Evolutionary conservation across 768 basidiomycete species (phyloP).

Genomic region (Kwoniella sp.): DNA sequence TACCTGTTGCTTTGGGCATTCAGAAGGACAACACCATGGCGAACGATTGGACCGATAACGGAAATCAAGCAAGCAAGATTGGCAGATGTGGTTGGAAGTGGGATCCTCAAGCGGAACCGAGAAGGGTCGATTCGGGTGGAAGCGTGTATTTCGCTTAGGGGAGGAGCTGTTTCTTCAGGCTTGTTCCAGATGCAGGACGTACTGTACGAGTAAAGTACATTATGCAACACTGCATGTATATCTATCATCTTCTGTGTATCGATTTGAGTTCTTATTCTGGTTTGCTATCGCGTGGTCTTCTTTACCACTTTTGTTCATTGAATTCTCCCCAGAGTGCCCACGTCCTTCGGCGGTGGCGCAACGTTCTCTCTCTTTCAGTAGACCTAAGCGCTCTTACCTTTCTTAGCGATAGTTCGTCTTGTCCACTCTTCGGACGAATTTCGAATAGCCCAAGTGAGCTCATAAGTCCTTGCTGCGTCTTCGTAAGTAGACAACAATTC

Average conservation of each 20-base stretch:
- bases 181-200: not conserved
- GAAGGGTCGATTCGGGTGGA: slow-evolving; percentile 34
- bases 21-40: no score
- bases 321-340: no score
- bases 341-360: no score
- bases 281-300: no score
- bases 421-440: slow-evolving; percentile 37
- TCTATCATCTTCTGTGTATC: no score
- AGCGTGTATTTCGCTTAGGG: slow-evolving; percentile 18
- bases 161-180: no score
- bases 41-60: not conserved
- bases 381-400: not conserved
- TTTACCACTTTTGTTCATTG: no score
- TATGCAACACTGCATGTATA: no score
- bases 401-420: slow-evolving; percentile 9
- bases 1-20: slow-evolving; percentile 21
- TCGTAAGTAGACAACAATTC: slow-evolving; percentile 81
- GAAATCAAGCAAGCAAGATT: no score
- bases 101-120: slow-evolving; percentile 36
- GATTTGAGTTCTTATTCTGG: no score
- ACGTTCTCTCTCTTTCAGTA: no score
- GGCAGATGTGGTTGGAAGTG: slow-evolving; percentile 8
- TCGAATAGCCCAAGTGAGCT: slow-evolving; percentile 93
- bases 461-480: slow-evolving; percentile 80
- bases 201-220: no score